Evolutionary conservation across 495 filamentous ascomycete species (phyloP).

Genomic region (Immersiella caudata): DNA sequence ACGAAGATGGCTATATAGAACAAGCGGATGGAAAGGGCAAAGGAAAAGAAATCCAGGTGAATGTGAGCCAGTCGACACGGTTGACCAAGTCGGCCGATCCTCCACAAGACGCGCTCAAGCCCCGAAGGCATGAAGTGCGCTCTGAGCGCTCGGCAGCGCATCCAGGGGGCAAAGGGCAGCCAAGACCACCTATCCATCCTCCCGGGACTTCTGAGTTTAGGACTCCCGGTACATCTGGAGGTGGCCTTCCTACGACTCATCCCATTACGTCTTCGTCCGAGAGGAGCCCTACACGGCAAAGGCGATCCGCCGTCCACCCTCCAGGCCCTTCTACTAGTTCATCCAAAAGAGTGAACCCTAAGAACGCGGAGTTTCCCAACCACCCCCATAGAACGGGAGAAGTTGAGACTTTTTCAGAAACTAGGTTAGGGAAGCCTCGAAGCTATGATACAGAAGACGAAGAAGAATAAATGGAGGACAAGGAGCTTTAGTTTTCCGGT

Average conservation of each 20-base stretch:
- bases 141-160: too few relatives aligned
- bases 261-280: slow-evolving; percentile 15
- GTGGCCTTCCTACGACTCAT: slow-evolving; percentile 17
- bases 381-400: too few relatives aligned
- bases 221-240: slow-evolving; percentile 15
- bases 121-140: slow-evolving; percentile 13
- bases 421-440: too few relatives aligned
- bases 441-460: too few relatives aligned
- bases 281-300: slow-evolving; percentile 9
- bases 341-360: slow-evolving; percentile 8
- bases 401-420: too few relatives aligned
- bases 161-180: too few relatives aligned
- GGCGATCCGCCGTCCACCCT: too few relatives aligned
- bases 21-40: slow-evolving; percentile 18
- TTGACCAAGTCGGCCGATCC: slow-evolving; percentile 16
- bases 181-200: too few relatives aligned
- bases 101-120: slow-evolving; percentile 16
- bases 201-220: slow-evolving; percentile 19
- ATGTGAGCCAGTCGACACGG: slow-evolving; percentile 10
- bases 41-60: slow-evolving; percentile 18
- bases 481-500: too few relatives aligned
- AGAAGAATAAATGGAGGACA: too few relatives aligned
- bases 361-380: slow-evolving; percentile 16
- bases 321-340: slow-evolving; percentile 17
- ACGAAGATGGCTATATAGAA: slow-evolving; percentile 16